These are phyloP conservation scores for Elongisporangium prolatum DNA, from an alignment of 352 stramenopile species.

Conservation along the genomic window DNA sequence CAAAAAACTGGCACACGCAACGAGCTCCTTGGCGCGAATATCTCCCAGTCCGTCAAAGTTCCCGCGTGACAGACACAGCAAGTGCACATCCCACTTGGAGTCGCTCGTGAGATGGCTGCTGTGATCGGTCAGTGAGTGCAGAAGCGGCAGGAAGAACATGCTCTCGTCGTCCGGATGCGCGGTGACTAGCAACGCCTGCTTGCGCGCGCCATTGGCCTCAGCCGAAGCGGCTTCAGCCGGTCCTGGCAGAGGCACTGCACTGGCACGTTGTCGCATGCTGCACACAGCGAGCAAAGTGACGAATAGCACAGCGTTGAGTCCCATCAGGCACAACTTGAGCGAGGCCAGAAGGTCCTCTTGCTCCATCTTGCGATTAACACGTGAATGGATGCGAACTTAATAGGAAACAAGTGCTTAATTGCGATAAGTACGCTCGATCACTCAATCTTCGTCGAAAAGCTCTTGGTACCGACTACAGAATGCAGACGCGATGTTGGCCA, in stretches of 20 bases:
- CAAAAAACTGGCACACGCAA: conserved; percentile 40
- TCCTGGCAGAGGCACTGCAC: not conserved
- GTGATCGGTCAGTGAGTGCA: conserved; percentile 44
- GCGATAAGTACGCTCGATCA: conserved; percentile 17
- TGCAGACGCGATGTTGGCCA: conserved; percentile 44
- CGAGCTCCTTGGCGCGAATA: conserved; percentile 82
- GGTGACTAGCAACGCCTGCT: conserved; percentile 81
- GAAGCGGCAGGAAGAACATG: conserved; percentile 96
- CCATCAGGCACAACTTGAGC: conserved; percentile 57
- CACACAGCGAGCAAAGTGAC: conserved; percentile 33
- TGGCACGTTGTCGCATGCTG: conserved; percentile 4
- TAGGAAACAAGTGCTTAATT: conserved; percentile 1
- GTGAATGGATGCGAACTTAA: conserved; percentile 11
- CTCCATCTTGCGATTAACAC: conserved; percentile 18
- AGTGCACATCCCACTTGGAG: conserved; percentile 49
- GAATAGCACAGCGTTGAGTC: conserved; percentile 58
- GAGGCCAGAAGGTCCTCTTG: conserved; percentile 31
- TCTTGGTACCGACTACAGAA: conserved; percentile 41
- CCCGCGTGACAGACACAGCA: conserved; percentile 91
- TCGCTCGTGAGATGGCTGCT: conserved; percentile 3
- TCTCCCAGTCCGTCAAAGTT: conserved; percentile 90
- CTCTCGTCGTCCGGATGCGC: conserved; percentile 97
- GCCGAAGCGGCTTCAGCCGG: not conserved
- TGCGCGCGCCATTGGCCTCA: conserved; percentile 11
- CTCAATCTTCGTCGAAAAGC: conserved; percentile 14